Evolutionary conservation across 495 filamentous ascomycete genomes (phyloP).

Genomic region (Talaromyces stipitatus): DNA sequence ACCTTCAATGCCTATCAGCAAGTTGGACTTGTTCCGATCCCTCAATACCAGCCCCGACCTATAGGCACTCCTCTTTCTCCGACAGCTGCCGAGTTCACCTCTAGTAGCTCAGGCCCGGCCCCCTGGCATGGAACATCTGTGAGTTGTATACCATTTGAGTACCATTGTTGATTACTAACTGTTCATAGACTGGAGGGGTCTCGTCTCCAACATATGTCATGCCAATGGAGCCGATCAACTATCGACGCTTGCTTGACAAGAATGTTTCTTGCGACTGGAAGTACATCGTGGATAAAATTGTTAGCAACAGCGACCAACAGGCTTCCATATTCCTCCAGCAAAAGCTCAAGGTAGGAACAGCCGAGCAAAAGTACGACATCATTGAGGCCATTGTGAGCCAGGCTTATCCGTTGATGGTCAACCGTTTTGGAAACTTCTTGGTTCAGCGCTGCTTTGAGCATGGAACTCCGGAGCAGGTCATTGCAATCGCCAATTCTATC

Average conservation of each 20-base stretch:
- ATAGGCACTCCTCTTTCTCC: constrained; percentile 79
- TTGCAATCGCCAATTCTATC: constrained; percentile 91
- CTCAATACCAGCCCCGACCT: constrained; percentile 59
- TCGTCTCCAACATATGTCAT: constrained; percentile 67
- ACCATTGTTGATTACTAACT: constrained; percentile 5
- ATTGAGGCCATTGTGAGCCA: constrained; percentile 94
- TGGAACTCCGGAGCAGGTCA: constrained; percentile 87
- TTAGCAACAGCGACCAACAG: constrained; percentile 98
- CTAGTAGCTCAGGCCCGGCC: constrained; percentile 26
- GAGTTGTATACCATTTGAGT: constrained; percentile 17
- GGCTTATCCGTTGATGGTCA: constrained; percentile 94
- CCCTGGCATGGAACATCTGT: constrained; percentile 46
- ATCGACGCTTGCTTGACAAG: constrained; percentile 88
- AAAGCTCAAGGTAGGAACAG: constrained; percentile 94
- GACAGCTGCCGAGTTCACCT: constrained; percentile 72
- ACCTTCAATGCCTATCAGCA: constrained; percentile 32
- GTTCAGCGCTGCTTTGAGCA: constrained; percentile 99
- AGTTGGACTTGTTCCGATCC: constrained; percentile 44
- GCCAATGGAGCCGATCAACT: constrained; percentile 91
- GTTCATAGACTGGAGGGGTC: constrained; percentile 39
- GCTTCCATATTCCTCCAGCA: constrained; percentile 98
- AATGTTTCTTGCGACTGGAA: constrained; percentile 98
- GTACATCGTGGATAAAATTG: constrained; percentile 98
- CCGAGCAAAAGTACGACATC: constrained; percentile 94
- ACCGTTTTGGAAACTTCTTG: constrained; percentile 93